Evolutionary conservation across 805 yeast genomes (phyloP), one percentile per base, ranked within the genome.

Genomic region (Wickerhamomyces mucosus): DNA sequence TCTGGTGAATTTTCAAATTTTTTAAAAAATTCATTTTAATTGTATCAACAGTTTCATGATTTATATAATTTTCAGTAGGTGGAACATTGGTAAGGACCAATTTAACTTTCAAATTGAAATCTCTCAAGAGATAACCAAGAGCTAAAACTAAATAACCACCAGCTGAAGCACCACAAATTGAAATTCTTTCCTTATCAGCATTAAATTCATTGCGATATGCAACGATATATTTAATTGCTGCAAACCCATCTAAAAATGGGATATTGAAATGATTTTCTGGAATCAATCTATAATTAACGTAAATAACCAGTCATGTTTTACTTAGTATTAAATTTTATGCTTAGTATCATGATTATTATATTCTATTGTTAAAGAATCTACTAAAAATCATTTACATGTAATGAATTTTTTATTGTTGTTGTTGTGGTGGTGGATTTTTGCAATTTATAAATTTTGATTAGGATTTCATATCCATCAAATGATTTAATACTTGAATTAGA

Each of bases 91-190:
- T 5, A 14, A 29, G 14, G 27, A 18, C 27, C 9, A 29, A 23
- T 4, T 29, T 16, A 6, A 29, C 24, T 9, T 27, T 22, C 12
- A 24, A 17, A 5, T 17, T 21, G 19, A 15, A 22, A 18, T 29
- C 28, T 24, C 32, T 23, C 9, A 23, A 22, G 14, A 29, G 27
- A 29, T 24, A 27, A 4, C 22, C 32, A 12, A 21, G 23, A 12
- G 32, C 15, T 4, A 24, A n/a, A 12, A 12, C 26, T 11, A 29
- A 17, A 14, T 29, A 18, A 17, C 28, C 32, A 29, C 28, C 32
- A 29, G 32, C 32, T 3, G 32, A 29, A 18, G 25, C 15, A 29
- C 27, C 27, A 18, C 28, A 27, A 14, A 29, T 15, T 10, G 27
- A 18, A 6, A 29, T 24, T 15, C 18, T 29, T 12, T 29, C 18